Base-by-base conservation (phyloP, 495 filamentous ascomycete genomes). In the Amniculicola lignicola region DNA sequence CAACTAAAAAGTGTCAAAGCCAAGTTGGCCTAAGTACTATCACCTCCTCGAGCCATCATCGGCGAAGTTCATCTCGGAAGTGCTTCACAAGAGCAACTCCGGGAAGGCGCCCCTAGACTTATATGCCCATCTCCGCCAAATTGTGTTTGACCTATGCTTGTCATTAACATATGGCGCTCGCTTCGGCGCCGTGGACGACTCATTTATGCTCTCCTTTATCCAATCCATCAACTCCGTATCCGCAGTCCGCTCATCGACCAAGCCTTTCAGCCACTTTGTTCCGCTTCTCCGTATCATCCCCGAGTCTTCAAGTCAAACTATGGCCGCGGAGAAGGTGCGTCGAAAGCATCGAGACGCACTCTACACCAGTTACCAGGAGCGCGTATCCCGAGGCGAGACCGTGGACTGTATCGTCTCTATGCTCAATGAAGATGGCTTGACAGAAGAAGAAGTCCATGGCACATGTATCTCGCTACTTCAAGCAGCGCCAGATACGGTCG, bases 41-140 rank as follows among this genome's bases (percentile, higher is more conserved):
- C 38, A 41, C 18, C 38, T 41, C 38, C 12, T 41, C 7, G 38
- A 41, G 16, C 38, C 38, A n/a, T 41, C 38, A 41, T 41, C 38
- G 9, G 38, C 18, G 12, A 21, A 21, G 12, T 41, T 41, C 12
- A 21, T 41, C 38, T n/a, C 12, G 7, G 7, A 7, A 16, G 7
- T 41, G 9, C 18, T n/a, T 16, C 9, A 9, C 38, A 41, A 41
- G 38, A 21, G 38, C 18, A 7, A 41, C 7, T 6, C 7, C 38
- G 16, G 38, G 7, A 21, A 41, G 9, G 18, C 7, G 18, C 38
- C 38, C 18, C 7, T 41, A 9, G 16, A 41, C 38, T 6, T 41
- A 6, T 41, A 9, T 16, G 12, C 12, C 7, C 18, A 41, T 16
- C 38, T 41, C 16, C 38, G 38, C 38, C 38, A 41, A 9, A 21